phyloP scores from a whole-genome alignment of 768 basidiomycete genomes.

The Russula virescens region DNA sequence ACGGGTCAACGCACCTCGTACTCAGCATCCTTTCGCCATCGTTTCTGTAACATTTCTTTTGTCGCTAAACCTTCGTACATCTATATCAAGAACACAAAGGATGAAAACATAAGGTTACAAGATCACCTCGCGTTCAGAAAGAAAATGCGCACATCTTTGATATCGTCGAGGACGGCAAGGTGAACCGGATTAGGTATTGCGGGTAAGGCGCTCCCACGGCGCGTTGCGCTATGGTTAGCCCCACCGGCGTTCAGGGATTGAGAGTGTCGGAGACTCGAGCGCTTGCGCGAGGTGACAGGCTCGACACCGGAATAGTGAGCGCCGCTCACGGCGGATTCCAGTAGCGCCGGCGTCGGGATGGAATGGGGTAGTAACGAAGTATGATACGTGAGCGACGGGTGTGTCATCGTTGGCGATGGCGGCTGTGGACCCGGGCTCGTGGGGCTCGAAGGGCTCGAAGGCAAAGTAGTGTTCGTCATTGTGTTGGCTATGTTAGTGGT shows the following conservation, averaged over 20 bases:
- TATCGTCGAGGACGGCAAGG: conserved; percentile 47
- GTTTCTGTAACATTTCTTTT: conserved; percentile 44
- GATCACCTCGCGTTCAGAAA: no score
- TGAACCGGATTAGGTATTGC: conserved; percentile 30
- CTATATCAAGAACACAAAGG: conserved; percentile 14
- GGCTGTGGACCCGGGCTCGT: background rate
- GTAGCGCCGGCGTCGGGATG: conserved; percentile 46
- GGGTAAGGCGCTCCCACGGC: conserved; percentile 11
- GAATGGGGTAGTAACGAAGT: conserved; percentile 35
- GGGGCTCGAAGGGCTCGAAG: background rate
- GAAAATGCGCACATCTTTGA: conserved; percentile 38
- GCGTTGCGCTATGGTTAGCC: background rate
- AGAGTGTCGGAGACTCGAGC: conserved; percentile 1
- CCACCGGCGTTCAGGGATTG: background rate
- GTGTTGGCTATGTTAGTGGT: background rate
- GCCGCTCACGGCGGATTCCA: conserved; percentile 54
- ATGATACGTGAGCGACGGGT: conserved; percentile 44
- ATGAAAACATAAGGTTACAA: no score
- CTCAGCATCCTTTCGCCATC: conserved; percentile 48
- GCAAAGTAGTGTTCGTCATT: background rate
- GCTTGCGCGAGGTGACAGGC: conserved; percentile 32
- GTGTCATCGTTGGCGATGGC: conserved; percentile 23
- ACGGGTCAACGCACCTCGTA: conserved; percentile 48
- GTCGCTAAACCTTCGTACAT: conserved; percentile 53
- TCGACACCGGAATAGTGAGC: conserved; percentile 56